These are phyloP conservation scores for Cladophialophora immunda DNA, from an alignment of 2,329 filamentous ascomycete genomes.

Conservation along the genomic window DNA sequence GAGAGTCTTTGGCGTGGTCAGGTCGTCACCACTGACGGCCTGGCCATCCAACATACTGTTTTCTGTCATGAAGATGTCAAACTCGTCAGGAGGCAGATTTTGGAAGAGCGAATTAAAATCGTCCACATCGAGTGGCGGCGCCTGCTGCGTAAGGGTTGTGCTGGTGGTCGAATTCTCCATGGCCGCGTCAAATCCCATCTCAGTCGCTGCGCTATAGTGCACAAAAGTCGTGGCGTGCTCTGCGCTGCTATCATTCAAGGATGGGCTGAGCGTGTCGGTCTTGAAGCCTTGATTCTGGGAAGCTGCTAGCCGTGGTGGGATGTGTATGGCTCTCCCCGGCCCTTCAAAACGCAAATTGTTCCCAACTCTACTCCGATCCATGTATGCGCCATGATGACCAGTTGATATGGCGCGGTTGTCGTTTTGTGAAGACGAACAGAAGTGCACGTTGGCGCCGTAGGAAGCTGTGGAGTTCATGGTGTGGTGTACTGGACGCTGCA, in stretches of 20 bases:
- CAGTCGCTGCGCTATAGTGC: not conserved
- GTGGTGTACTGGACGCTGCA: not conserved
- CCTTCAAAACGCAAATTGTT: constrained; percentile 1
- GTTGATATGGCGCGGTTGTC: not conserved
- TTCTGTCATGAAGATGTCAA: constrained; percentile 1
- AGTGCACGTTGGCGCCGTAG: not conserved
- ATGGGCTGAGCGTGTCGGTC: not conserved
- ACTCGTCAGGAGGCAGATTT: not conserved
- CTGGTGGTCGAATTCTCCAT: not conserved
- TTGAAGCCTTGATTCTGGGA: not conserved
- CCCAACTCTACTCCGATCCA: not conserved
- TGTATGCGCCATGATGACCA: not conserved
- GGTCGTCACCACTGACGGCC: constrained; percentile 7
- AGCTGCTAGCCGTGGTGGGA: not conserved
- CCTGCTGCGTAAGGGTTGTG: not conserved
- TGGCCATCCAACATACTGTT: constrained; percentile 8
- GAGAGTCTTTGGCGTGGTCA: constrained; percentile 18
- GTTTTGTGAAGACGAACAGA: not conserved
- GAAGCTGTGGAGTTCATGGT: not conserved
- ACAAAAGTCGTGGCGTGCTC: not conserved
- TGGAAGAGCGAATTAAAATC: constrained; percentile 1
- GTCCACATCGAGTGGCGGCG: not conserved
- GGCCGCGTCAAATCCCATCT: not conserved
- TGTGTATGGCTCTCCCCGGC: not conserved
- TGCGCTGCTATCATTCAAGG: not conserved